These are phyloP conservation scores for Celoporthe dispersa DNA, from an alignment of 2,329 filamentous ascomycete species.

Conservation along the genomic window DNA sequence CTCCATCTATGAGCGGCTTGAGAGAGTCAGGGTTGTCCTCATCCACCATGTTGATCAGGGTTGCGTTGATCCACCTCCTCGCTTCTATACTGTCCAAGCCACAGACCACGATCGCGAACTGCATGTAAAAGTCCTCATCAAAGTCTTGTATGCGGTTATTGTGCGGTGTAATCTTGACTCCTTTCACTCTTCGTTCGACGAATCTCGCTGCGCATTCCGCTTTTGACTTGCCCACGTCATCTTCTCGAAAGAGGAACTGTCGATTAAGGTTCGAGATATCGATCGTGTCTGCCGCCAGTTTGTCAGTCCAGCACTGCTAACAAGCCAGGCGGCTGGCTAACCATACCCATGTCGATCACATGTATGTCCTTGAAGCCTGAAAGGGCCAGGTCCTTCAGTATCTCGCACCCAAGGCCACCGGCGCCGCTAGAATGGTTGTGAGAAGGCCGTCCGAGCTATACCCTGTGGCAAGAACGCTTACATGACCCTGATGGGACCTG, in stretches of 20 bases:
- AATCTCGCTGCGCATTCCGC: constrained; percentile 91
- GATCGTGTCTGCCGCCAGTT: constrained; percentile 74
- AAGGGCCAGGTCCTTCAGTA: constrained; percentile 92
- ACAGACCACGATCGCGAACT: constrained; percentile 92
- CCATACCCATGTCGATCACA: constrained; percentile 96
- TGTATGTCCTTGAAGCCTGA: constrained; percentile 97
- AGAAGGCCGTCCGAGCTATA: constrained; percentile 27
- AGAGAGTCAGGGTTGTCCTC: constrained; percentile 79
- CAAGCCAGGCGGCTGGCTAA: constrained; percentile 15
- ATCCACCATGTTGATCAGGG: constrained; percentile 88
- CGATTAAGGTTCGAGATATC: constrained; percentile 98
- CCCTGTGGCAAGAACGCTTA: constrained; percentile 39
- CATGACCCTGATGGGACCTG: constrained; percentile 51
- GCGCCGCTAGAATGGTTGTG: constrained; percentile 68
- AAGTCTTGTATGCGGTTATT: constrained; percentile 97
- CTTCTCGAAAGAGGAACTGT: constrained; percentile 91
- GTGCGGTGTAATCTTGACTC: constrained; percentile 90
- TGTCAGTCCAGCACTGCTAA: constrained; percentile 20
- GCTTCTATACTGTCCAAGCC: constrained; percentile 97
- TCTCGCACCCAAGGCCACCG: constrained; percentile 92
- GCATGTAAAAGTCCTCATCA: constrained; percentile 94
- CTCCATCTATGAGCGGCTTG: constrained; percentile 94
- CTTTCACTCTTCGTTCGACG: constrained; percentile 85
- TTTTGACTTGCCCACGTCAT: constrained; percentile 91
- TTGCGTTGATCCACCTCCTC: constrained; percentile 97